Evolutionary conservation across 106 monocot genomes (phyloP).

Genomic region (Dendrobium catenatum): DNA sequence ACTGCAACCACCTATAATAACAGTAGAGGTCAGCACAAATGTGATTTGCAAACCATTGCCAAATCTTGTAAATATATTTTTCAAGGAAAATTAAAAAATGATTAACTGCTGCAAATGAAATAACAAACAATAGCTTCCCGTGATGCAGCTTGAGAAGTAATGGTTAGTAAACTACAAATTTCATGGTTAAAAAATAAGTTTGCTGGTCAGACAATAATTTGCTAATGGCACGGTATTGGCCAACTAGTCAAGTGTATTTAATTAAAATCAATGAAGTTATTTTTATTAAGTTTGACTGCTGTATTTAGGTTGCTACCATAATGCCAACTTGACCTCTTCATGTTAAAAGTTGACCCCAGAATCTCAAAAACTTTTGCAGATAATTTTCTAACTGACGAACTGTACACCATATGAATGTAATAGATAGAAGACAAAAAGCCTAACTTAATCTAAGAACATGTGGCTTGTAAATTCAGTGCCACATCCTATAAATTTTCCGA

Average conservation of each 20-base stretch:
- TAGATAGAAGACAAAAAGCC: too few species aligned
- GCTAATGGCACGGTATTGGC: neutral
- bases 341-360: too few species aligned
- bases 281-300: neutral
- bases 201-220: neutral
- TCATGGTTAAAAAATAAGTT: neutral
- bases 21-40: neutral
- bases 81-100: neutral
- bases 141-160: neutral
- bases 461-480: too few species aligned
- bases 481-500: too few species aligned
- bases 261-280: neutral
- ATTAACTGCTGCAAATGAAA: neutral
- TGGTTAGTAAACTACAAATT: neutral
- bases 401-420: too few species aligned
- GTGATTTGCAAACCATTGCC: neutral
- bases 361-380: too few species aligned
- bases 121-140: neutral
- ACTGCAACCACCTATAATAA: conserved; percentile 81
- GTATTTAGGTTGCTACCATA: neutral
- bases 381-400: too few species aligned
- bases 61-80: neutral
- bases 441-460: too few species aligned
- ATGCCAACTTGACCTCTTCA: too few species aligned
- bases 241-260: neutral